Evolutionary conservation across 2,329 filamentous ascomycete genomes (phyloP).

Genomic region (Hymenoscyphus fructigenus): DNA sequence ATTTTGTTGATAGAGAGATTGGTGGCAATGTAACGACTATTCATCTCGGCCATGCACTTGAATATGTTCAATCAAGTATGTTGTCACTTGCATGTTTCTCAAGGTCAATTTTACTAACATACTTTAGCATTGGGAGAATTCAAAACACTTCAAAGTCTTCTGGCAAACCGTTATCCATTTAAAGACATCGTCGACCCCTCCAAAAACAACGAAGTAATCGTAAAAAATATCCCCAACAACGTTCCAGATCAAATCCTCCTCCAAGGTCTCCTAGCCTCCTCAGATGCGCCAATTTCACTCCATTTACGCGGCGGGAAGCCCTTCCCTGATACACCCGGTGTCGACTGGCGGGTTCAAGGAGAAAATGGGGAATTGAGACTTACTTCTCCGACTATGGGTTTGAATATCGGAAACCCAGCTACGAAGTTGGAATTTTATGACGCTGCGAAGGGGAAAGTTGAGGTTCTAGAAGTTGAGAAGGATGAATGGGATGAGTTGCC

Average conservation of each 20-base stretch:
- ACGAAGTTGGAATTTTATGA: slow-evolving; percentile 53
- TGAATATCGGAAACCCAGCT: slow-evolving; percentile 38
- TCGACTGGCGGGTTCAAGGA: slow-evolving; percentile 52
- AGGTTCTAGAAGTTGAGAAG: slow-evolving; percentile 46
- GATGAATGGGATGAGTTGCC: slow-evolving; percentile 49
- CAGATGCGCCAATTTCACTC: slow-evolving; percentile 36
- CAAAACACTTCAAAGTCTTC: slow-evolving; percentile 38
- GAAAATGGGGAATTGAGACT: slow-evolving; percentile 51
- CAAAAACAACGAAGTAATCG: slow-evolving; percentile 33
- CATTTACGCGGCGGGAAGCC: slow-evolving; percentile 48
- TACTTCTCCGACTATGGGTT: slow-evolving; percentile 33
- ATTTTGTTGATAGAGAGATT: slow-evolving; percentile 48
- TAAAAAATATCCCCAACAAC: slow-evolving; percentile 38
- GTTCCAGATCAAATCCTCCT: slow-evolving; percentile 47
- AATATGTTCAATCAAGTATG: slow-evolving; percentile 43
- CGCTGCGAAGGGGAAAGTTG: slow-evolving; percentile 44
- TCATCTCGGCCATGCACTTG: slow-evolving; percentile 39
- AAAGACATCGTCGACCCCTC: slow-evolving; percentile 38
- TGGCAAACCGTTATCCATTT: slow-evolving; percentile 47
- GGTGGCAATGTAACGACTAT: slow-evolving; percentile 38
- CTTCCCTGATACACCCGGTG: slow-evolving; percentile 46
- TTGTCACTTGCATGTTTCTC: not conserved
- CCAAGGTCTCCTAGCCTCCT: slow-evolving; percentile 34
- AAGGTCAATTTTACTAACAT: not conserved
- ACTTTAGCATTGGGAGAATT: slow-evolving; percentile 44